Evolutionary conservation across 495 filamentous ascomycete genomes (phyloP), one percentile per base, ranked within the genome.

Genomic region (Xylaria intraflava): DNA sequence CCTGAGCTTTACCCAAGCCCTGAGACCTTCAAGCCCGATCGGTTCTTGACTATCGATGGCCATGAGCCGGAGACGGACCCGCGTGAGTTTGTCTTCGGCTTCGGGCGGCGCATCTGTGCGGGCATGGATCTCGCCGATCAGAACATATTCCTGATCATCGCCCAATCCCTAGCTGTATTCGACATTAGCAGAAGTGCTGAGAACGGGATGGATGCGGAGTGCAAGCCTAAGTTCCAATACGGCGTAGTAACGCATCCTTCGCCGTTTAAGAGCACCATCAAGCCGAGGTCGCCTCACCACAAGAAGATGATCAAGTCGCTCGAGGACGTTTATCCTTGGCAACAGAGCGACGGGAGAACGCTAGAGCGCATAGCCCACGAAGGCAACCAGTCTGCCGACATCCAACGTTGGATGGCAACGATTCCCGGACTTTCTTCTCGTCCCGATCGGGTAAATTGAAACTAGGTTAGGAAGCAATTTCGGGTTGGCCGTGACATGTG

Each of bases 91-190:
- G 65, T 61, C 6, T 84, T 80, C 56, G 80, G 81, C 1, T 78
- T 74, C 58, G 77, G 78, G 26, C 67, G 78, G 1, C 70, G 78
- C 14, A 68, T 78, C 45, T 81, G 78, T 50, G 74, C 77, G 3
- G 78, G 77, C 0, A 72, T 72, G n/a, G 58, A 70, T 16, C 60
- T 79, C 3, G 78, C 78, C 1, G 72, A 79, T 27, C 66, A 69
- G 9, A 65, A 61, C 8, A 47, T 80, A 9, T 76, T 71, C 56
- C 57, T 78, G 20, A 67, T 62, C 14, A 65, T 79, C 14, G 71
- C 67, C 12, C 71, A 71, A 22, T 43, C 73, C 9, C 62, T 80
- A 0, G 69, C 75, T 0, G 68, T 68, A 0, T 78, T 78, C 49
- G 57, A 65, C 6, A 71, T 77, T 12, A 49, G 54, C 19, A 72